These are phyloP conservation scores for Aspergillus sp. DNA, from an alignment of 2,329 filamentous ascomycete species.

Conservation along the genomic window DNA sequence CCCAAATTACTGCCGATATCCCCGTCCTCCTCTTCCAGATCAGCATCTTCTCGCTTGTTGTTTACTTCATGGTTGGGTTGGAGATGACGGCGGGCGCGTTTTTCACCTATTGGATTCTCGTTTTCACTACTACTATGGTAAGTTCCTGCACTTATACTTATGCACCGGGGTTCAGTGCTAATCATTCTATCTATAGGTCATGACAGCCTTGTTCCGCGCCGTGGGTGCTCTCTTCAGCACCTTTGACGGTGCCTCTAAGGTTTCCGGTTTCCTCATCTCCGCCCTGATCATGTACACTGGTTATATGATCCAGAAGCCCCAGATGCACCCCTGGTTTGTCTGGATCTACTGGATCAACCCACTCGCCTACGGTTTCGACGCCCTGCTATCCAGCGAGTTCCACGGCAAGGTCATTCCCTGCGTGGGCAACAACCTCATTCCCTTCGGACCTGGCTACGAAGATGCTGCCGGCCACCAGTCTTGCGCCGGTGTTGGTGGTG, in stretches of 20 bases:
- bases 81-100: constrained; percentile 53
- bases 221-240: constrained; percentile 57
- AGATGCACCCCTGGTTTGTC: constrained; percentile 56
- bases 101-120: constrained; percentile 61
- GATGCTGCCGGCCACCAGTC: constrained; percentile 22
- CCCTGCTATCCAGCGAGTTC: constrained; percentile 39
- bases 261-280: constrained; percentile 40
- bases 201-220: constrained; percentile 60
- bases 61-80: constrained; percentile 66
- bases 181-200: constrained; percentile 36
- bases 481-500: constrained; percentile 58
- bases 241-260: constrained; percentile 61
- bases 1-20: constrained; percentile 50
- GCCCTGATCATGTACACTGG: constrained; percentile 42
- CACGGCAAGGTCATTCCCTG: constrained; percentile 36
- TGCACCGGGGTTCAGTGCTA: constrained; percentile 5
- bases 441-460: constrained; percentile 33
- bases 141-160: constrained; percentile 14
- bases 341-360: constrained; percentile 47
- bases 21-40: constrained; percentile 61
- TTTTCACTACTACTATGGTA: constrained; percentile 54
- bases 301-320: constrained; percentile 46
- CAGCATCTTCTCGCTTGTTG: constrained; percentile 55
- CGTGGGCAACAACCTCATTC: constrained; percentile 36
- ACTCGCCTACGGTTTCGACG: constrained; percentile 39